Evolutionary conservation across 2,329 filamentous ascomycete genomes (phyloP), one percentile per base, ranked within the genome.

Genomic region (Venturia nashicola): DNA sequence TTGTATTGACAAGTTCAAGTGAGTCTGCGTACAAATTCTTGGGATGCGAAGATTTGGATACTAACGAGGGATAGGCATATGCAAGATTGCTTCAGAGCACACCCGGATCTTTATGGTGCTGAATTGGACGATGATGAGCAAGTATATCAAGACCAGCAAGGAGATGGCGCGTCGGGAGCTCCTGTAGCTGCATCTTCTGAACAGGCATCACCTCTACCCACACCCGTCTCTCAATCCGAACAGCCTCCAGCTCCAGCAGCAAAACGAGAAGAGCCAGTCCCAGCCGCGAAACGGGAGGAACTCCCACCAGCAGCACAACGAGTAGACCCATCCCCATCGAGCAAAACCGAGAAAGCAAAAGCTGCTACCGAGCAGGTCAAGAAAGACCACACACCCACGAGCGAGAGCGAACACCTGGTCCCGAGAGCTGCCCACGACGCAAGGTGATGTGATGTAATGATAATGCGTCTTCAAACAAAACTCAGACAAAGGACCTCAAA

Each of bases 1-100:
- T 74, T 97, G 92, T 78, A 94, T 97, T 72, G 91, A 96, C 36
- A 96, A 94, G 79, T 97, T 97, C 83, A 92, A 96, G 91, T 94
- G 82, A 59, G 88, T 83, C 40, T 12, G 5, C 65, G 42, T 18
- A 62, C 51, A 48, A 48, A 12, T 5, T 57, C 40, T 39, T 61
- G 16, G n/a, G n/a, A 42, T 42, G 40, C 14, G 44, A 32, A 16
- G 46, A 18, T 32, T 42, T n/a, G 9, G 23, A 64, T 54, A 57
- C 8, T 16, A n/a, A 34, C 34, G n/a, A 59, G 61, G n/a, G 48
- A 70, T 69, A 96, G 92, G 82, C 86, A 83, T 70, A 99, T 99
- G 94, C 94, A 97, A 79, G 88, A 93, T 71, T 99, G 94, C 80
- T 99, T 99, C 83, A 85, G 91, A 70, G 79, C 86, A 74, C 89